Evolutionary conservation across 106 monocot genomes (phyloP), one percentile per base, ranked within the genome.

Genomic region (Allium fistulosum): DNA sequence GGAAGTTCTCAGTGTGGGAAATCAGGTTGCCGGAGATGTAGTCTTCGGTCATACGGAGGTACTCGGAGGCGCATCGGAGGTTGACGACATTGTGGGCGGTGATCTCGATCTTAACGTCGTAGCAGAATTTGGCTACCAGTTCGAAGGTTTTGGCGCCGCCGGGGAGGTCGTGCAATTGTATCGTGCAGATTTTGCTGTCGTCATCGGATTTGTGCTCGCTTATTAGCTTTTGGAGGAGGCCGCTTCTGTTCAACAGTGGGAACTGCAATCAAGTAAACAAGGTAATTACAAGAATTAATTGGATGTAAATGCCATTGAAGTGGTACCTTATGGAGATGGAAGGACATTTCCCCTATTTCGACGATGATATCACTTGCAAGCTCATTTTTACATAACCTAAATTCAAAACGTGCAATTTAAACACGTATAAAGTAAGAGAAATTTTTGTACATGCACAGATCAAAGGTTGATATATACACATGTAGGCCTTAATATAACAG

Each of bases 121-220:
- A 82, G 46, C 77, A 82, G 59, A 82, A 82, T 51, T 82, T 82
- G 7, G 77, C 77, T 26, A 77, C 66, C 26, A 82, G 82, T 59
- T 82, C 82, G 67, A 82, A 82, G 14, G 70, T 65, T 59, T 74
- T 77, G 26, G 82, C 74, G 66, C 82, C 74, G 10, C 77, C 82
- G 26, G 82, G 77, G 53, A 82, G 69, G 53, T 82, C 82, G 67
- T 82, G 77, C 37, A 82, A 65, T 65, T 82, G 77, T 52, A 82
- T 53, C 14, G 62, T 9, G 26, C 77, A 82, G 17, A 14, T 57
- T 17, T 76, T 76, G n/a, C 76, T 69, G 37, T 72, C 69, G 46
- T 72, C 69, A 48, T 72, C 72, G 52, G 26, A 59, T 4, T 65
- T 63, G 63, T 56, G 58, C 51, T 81, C 72, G 46, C 69, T 69